Percentiles rank a stretch among this genome's conserved stretches.
Conservation (phyloP, 306 rosid genomes). For the Lathyrus aphaca region DNA sequence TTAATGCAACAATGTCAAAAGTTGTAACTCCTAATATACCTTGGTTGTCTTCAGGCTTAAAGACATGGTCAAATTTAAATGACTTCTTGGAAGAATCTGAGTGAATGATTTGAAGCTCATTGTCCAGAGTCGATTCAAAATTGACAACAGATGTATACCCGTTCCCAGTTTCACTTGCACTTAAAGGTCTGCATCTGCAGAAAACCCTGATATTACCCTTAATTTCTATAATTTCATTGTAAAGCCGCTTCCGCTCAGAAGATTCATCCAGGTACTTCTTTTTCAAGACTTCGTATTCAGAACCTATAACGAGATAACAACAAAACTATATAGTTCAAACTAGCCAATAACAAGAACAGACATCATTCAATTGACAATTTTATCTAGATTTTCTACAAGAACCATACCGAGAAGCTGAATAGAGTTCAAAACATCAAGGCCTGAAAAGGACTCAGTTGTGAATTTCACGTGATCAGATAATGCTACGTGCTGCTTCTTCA, state of each 20-base stretch:
- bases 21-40: conserved; percentile 50
- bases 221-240: conserved; percentile 90
- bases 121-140: conserved; percentile 69
- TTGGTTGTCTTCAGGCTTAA: conserved; percentile 82
- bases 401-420: conserved; percentile 70
- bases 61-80: conserved; percentile 85
- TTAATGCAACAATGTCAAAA: conserved; percentile 13
- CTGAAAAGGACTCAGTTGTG: conserved; percentile 58
- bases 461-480: conserved; percentile 65
- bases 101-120: conserved; percentile 78
- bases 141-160: conserved; percentile 66
- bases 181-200: conserved; percentile 95
- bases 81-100: conserved; percentile 91
- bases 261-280: conserved; percentile 72
- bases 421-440: conserved; percentile 58
- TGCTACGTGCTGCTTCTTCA: conserved; percentile 66
- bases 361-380: conserved; percentile 7
- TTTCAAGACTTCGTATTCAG: conserved; percentile 73
- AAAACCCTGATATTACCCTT: conserved; percentile 92
- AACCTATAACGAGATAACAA: conserved; percentile 50
- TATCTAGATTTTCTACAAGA: conserved; percentile 12
- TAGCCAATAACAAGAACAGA: neutral
- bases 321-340: neutral
- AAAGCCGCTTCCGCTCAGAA: conserved; percentile 73
- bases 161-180: conserved; percentile 55